Percentiles rank a stretch among this genome's conserved stretches.
phyloP scores from a whole-genome alignment of 2,329 filamentous ascomycete species.

The Clarireedia paspali region DNA sequence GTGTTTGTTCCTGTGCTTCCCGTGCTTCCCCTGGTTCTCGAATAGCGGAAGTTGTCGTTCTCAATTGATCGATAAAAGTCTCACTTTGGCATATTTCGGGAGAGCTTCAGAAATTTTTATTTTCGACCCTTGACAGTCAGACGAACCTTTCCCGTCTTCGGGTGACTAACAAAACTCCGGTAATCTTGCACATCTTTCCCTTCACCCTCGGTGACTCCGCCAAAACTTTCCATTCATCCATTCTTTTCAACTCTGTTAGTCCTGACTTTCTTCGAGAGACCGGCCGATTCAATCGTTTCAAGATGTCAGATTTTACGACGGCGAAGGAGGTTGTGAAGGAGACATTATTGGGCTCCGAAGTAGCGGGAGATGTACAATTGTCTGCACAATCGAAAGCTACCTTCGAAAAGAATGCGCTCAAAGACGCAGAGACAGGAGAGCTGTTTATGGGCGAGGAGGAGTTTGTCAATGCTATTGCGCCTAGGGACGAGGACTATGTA shows the following conservation, averaged over 20 bases:
- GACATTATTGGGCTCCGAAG: conserved; percentile 59
- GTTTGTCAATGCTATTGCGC: conserved; percentile 87
- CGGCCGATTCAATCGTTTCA: not conserved
- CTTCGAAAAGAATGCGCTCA: conserved; percentile 69
- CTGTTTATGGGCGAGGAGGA: conserved; percentile 74
- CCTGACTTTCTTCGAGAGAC: not conserved
- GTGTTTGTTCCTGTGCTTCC: not conserved
- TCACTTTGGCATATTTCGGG: not conserved
- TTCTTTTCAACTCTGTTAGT: not conserved
- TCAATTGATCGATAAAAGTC: not conserved
- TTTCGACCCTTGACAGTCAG: not conserved
- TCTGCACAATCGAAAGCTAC: conserved; percentile 68
- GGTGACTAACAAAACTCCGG: not conserved
- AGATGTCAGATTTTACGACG: conserved; percentile 25
- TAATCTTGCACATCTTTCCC: not conserved
- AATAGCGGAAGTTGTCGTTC: not conserved
- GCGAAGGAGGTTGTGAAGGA: conserved; percentile 65
- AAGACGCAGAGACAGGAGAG: conserved; percentile 69
- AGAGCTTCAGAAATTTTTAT: not conserved
- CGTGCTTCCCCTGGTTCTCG: not conserved
- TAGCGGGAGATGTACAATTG: conserved; percentile 44
- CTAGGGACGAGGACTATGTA: conserved; percentile 83
- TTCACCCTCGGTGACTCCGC: not conserved
- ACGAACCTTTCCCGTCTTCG: not conserved
- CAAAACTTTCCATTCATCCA: not conserved